Evolutionary conservation across 768 basidiomycete species (phyloP).

Genomic region (Pluteus cervinus): DNA sequence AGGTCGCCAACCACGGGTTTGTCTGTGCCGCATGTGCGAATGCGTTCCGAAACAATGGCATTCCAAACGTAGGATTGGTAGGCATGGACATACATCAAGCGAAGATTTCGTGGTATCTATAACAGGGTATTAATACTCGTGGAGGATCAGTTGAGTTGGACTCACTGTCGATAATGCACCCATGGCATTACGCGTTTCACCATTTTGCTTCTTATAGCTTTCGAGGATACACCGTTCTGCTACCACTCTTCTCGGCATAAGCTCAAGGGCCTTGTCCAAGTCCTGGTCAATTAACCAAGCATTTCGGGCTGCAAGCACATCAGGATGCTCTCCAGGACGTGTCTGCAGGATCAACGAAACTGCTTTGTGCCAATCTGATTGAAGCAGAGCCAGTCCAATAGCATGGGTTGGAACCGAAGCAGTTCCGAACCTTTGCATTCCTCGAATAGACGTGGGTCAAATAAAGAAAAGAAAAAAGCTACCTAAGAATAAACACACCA

Average conservation of each 20-base stretch:
- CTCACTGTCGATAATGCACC: conserved; percentile 80
- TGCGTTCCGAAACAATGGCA: conserved; percentile 90
- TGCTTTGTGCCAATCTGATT: conserved; percentile 87
- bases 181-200: conserved; percentile 78
- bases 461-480: conserved; percentile 5
- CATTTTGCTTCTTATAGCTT: conserved; percentile 76
- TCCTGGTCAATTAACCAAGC: conserved; percentile 87
- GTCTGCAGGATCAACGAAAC: conserved; percentile 75
- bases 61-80: conserved; percentile 99
- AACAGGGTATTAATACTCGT: conserved; percentile 1
- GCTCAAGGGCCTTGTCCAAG: conserved; percentile 70
- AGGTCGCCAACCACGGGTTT: conserved; percentile 83
- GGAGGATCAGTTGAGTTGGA: conserved; percentile 5
- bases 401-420: conserved; percentile 93
- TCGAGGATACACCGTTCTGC: conserved; percentile 93
- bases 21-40: conserved; percentile 68
- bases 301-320: conserved; percentile 75
- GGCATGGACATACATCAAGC: conserved; percentile 97
- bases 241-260: conserved; percentile 88
- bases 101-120: conserved; percentile 91
- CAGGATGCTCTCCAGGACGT: conserved; percentile 89
- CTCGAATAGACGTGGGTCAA: conserved; percentile 28
- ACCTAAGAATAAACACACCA: conserved; percentile 46
- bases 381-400: conserved; percentile 86
- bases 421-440: conserved; percentile 99